A percentile compares a stretch with the other conserved stretches of the same genome.
Conservation (phyloP, 2,329 filamentous ascomycete species). For the Paecilomyces sp. region DNA sequence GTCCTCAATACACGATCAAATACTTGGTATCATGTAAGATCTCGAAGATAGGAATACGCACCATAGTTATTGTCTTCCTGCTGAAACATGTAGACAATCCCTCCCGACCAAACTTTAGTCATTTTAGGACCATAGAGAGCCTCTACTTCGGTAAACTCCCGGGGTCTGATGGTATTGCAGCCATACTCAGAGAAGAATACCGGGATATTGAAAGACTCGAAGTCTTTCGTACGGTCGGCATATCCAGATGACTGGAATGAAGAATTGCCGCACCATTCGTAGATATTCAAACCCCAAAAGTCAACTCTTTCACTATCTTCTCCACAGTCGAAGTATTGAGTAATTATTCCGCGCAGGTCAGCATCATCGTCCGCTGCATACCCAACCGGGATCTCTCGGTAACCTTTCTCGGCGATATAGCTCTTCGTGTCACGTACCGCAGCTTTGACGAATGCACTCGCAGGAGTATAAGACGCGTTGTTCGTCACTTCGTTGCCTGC, state of each 20-base stretch:
- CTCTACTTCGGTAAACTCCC: conserved; percentile 74
- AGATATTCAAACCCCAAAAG: conserved; percentile 99
- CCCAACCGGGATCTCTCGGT: conserved; percentile 49
- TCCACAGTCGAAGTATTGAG: conserved; percentile 2
- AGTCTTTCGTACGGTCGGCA: conserved; percentile 72
- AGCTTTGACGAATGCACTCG: conserved; percentile 57
- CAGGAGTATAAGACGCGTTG: conserved; percentile 72
- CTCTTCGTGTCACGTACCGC: conserved; percentile 57
- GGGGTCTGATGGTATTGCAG: conserved; percentile 67
- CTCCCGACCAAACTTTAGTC: conserved; percentile 80
- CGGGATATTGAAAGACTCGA: conserved; percentile 77
- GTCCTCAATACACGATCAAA: not conserved
- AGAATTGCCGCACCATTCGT: conserved; percentile 91
- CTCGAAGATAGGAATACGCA: conserved; percentile 3
- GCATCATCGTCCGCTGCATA: conserved; percentile 72
- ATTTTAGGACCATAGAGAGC: conserved; percentile 73
- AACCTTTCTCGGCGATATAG: conserved; percentile 72
- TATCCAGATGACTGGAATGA: conserved; percentile 70
- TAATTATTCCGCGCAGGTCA: conserved; percentile 37
- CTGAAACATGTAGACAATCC: conserved; percentile 97
- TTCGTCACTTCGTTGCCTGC: conserved; percentile 95
- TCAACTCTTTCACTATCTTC: conserved; percentile 59
- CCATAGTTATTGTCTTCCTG: conserved; percentile 67
- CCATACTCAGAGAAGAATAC: conserved; percentile 97
- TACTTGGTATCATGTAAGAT: not conserved